These are phyloP conservation scores for Penicillium paradoxum DNA, from an alignment of 495 filamentous ascomycete species.

Conservation along the genomic window DNA sequence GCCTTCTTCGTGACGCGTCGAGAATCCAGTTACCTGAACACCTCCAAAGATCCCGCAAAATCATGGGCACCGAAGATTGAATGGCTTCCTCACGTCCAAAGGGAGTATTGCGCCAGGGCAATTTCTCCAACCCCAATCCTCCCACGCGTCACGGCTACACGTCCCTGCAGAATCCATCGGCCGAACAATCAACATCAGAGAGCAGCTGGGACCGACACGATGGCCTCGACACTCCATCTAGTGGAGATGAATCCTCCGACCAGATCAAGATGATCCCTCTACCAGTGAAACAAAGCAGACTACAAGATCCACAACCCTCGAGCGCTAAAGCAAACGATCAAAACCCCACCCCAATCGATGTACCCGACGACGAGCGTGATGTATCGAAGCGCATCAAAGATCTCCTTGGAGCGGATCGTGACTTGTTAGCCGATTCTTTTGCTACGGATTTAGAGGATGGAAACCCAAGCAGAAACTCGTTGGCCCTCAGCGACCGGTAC, in stretches of 20 bases:
- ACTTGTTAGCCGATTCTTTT: conserved; percentile 16
- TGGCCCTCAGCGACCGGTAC: conserved; percentile 19
- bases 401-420: conserved; percentile 12
- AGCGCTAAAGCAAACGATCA: conserved; percentile 1
- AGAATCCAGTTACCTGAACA: background rate
- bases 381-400: conserved; percentile 18
- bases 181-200: background rate
- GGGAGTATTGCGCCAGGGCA: background rate
- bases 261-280: conserved; percentile 18
- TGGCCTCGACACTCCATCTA: conserved; percentile 4
- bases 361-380: conserved; percentile 12
- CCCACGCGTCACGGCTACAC: background rate
- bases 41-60: background rate
- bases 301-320: background rate
- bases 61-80: conserved; percentile 1
- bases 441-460: conserved; percentile 21
- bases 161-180: background rate
- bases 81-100: conserved; percentile 1
- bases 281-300: conserved; percentile 3
- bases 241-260: conserved; percentile 14
- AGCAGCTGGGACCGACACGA: background rate
- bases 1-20: background rate
- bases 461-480: conserved; percentile 5
- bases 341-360: background rate
- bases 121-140: background rate